Base-by-base conservation (phyloP, 129 eudicot genomes). In the Flaveria trinervia region DNA sequence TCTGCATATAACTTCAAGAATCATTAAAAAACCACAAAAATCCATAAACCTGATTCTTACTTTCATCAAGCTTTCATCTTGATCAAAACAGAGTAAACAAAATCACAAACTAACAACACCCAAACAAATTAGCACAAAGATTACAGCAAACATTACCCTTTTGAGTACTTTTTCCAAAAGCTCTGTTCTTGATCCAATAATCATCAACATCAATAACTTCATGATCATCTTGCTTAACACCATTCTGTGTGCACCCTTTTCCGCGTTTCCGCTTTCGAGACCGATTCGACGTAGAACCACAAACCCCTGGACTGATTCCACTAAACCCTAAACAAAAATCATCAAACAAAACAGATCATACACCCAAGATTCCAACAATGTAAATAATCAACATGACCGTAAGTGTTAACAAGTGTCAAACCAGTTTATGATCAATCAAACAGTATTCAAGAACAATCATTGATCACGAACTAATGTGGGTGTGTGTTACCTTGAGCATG, bases 121-220 rank as follows among this genome's bases (percentile, higher is more conserved):
- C 50, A 5, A 45, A 45, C 50, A 9, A 45, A 75, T 48, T 48
- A 48, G 16, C 16, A 48, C 13, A 48, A 48, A 48, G n/a, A 48
- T 48, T 12, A 48, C 52, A 48, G 3, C 52, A 13, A 11, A 11
- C 52, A 48, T 48, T 48, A 48, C 52, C 52, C 16, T 48, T 15
- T 48, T 48, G 52, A 48, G 52, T 10, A 48, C 15, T 48, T 12
- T 11, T 48, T 48, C 2, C 52, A 12, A 48, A 48, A 48, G 52
- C 52, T 48, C 52, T 48, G 52, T 48, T 48, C 36, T 12, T 70
- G 18, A 54, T 49, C 25, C 26, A 14, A 39, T 28, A 20, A 57
- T 57, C 33, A 52, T 54, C 56, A 50, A 70, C 82, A 78, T 70
- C 82, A 46, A 78, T 70, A 70, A 70, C 82, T 56, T 77, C 75